Conservation (phyloP, 106 monocot genomes). For the Apostasia shenzhenica region DNA sequence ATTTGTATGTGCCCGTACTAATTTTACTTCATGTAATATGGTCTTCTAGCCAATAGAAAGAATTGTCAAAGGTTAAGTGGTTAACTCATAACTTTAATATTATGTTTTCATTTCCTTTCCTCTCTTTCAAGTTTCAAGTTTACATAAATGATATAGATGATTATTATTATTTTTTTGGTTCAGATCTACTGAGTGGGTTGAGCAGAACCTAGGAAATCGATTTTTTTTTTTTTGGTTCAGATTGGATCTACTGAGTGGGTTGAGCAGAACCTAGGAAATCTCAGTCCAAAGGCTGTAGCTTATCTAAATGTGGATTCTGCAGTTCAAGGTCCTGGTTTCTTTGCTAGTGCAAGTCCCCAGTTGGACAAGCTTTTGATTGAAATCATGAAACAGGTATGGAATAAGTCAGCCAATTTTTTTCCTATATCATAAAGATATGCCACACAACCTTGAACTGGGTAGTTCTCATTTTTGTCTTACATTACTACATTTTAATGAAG, state of each 20-base stretch:
- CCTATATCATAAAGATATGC: background rate
- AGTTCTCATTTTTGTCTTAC: background rate
- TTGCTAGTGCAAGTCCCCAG: slow-evolving; percentile 71
- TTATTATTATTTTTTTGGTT: slow-evolving; percentile 3
- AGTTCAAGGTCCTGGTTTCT: slow-evolving; percentile 80
- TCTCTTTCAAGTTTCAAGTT: too few species aligned
- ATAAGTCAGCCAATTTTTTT: background rate
- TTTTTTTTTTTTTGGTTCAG: slow-evolving; percentile 24
- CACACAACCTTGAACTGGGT: background rate
- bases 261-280: slow-evolving; percentile 59
- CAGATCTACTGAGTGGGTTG: slow-evolving; percentile 99
- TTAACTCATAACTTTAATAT: too few species aligned
- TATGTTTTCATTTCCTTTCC: too few species aligned
- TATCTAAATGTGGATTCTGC: slow-evolving; percentile 95
- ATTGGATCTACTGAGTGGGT: slow-evolving; percentile 99
- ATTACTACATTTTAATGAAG: background rate
- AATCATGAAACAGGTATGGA: slow-evolving; percentile 60
- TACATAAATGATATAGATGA: too few species aligned
- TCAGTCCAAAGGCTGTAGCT: slow-evolving; percentile 63
- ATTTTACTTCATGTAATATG: too few species aligned
- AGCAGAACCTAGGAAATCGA: slow-evolving; percentile 50
- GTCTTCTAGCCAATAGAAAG: too few species aligned
- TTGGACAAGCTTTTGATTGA: slow-evolving; percentile 69
- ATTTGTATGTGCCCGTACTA: too few species aligned
- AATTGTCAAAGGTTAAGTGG: too few species aligned